Base-by-base conservation (phyloP, 2,329 filamentous ascomycete genomes). In the Fusarium foetens region DNA sequence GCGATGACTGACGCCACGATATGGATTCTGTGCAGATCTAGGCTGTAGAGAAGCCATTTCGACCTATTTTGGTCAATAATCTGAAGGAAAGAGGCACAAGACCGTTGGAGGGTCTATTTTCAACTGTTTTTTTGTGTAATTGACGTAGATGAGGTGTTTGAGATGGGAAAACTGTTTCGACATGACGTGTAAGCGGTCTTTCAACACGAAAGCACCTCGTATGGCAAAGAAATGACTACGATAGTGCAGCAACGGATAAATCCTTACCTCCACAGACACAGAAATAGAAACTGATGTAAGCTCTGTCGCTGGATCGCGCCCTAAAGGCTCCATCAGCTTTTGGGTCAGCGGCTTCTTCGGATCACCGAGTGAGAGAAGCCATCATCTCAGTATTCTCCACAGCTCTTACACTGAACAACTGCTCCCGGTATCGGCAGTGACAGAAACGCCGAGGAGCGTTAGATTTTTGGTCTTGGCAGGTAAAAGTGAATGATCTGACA, bases 1-100 rank as follows among this genome's bases (percentile, higher is more conserved):
- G 42, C 25, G 43, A 48, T 23, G 55, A 61, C 53, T 73, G 55
- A 59, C 63, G 63, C 70, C 66, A 68, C 70, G n/a, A 11, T 25
- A 57, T 45, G 42, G 41, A 21, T 39, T 21, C 21, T 49, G 4
- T 16, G 17, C 25, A 49, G 42, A 41, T 62, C 42, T 23, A 63
- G 61, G 17, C 33, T 48, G 21, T 10, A 36, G 8, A 25, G 27
- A 5, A 53, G 31, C 23, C 43, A 38, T 29, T 3, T 27, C 36
- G 11, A 31, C 55, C 8, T 55, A n/a, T 23, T 23, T 42, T 21
- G 16, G 21, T 33, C 46, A 39, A 59, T 38, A 43, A 17, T 11
- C 3, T 6, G 19, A 48, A 25, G 46, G 9, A 38, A 29, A 29
- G 65, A 53, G 25, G 43, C n/a, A 41, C 51, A 42, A 58, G 46